Percentiles rank a stretch among this genome's conserved stretches.
These are phyloP conservation scores for Aureobasidium sp. DNA, from an alignment of 2,329 filamentous ascomycete species.

Conservation along the genomic window DNA sequence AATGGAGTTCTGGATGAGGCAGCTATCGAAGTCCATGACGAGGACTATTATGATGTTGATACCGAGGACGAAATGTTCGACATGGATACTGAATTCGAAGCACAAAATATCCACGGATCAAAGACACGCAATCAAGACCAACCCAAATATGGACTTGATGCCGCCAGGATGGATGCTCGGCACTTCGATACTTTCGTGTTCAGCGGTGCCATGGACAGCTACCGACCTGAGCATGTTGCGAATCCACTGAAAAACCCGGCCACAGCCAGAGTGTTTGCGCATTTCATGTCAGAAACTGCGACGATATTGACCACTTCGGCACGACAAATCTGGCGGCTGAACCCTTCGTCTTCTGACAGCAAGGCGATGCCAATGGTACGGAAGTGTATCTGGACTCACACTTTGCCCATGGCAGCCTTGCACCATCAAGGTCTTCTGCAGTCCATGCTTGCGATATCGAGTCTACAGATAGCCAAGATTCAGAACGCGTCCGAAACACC, in stretches of 20 bases:
- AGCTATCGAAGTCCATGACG: conserved; percentile 39
- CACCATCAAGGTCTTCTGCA: conserved; percentile 82
- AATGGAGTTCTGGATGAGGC: conserved; percentile 29
- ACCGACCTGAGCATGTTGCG: conserved; percentile 39
- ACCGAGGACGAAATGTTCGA: conserved; percentile 41
- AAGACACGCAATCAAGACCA: not conserved
- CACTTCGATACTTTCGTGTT: conserved; percentile 41
- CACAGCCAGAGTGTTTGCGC: conserved; percentile 76
- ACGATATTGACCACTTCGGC: conserved; percentile 84
- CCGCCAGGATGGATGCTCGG: conserved; percentile 25
- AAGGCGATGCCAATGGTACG: conserved; percentile 3
- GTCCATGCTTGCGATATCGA: conserved; percentile 79
- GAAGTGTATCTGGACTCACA: conserved; percentile 59
- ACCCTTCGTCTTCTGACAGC: not conserved
- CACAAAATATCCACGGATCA: not conserved
- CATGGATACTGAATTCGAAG: conserved; percentile 20
- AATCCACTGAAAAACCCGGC: conserved; percentile 69
- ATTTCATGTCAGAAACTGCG: conserved; percentile 84
- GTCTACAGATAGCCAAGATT: conserved; percentile 78
- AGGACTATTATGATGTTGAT: conserved; percentile 43
- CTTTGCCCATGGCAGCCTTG: conserved; percentile 73
- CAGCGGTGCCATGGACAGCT: conserved; percentile 37
- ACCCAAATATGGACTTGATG: not conserved
- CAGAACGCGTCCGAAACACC: conserved; percentile 66
- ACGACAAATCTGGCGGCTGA: conserved; percentile 46